Conservation (phyloP, 441 rosid genomes). For the Daphne laureola region DNA sequence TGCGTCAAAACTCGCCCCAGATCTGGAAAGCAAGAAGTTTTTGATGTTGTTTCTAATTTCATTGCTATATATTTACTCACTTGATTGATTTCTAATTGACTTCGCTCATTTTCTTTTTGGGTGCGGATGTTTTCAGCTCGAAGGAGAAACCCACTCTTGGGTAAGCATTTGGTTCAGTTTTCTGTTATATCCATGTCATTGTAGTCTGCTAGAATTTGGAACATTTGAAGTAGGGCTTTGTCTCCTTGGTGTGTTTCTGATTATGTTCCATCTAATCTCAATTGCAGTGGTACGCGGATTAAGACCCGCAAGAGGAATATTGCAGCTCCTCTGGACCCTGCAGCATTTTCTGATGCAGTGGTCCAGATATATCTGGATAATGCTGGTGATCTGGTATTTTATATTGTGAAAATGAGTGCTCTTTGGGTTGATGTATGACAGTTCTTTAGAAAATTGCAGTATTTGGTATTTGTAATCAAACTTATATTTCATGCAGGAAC, state of each 20-base stretch:
- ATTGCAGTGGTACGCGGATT: slow-evolving; percentile 98
- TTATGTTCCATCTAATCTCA: slow-evolving; percentile 3
- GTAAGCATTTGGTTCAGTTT: slow-evolving; percentile 30
- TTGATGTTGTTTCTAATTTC: not conserved
- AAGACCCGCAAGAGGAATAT: slow-evolving; percentile 99
- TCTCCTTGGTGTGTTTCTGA: not conserved
- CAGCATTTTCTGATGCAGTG: slow-evolving; percentile 98
- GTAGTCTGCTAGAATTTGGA: not conserved
- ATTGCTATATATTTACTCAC: too few relatives aligned
- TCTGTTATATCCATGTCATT: not conserved
- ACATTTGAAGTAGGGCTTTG: not conserved
- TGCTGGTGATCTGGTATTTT: slow-evolving; percentile 94
- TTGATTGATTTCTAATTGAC: slow-evolving; percentile 9
- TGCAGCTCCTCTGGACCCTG: slow-evolving; percentile 99
- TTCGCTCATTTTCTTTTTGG: slow-evolving; percentile 2
- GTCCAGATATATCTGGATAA: slow-evolving; percentile 97
- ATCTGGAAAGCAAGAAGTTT: not conserved
- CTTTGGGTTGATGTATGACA: not conserved
- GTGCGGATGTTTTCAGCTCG: slow-evolving; percentile 55
- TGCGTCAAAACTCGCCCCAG: not conserved
- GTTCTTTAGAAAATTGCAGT: too few relatives aligned
- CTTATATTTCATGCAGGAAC: slow-evolving; percentile 47
- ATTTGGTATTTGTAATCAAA: not conserved
- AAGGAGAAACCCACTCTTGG: slow-evolving; percentile 99
- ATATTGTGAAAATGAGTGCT: not conserved